These are phyloP conservation scores for Ganoderma meredithae DNA, from an alignment of 1,284 basidiomycete species.

Conservation along the genomic window DNA sequence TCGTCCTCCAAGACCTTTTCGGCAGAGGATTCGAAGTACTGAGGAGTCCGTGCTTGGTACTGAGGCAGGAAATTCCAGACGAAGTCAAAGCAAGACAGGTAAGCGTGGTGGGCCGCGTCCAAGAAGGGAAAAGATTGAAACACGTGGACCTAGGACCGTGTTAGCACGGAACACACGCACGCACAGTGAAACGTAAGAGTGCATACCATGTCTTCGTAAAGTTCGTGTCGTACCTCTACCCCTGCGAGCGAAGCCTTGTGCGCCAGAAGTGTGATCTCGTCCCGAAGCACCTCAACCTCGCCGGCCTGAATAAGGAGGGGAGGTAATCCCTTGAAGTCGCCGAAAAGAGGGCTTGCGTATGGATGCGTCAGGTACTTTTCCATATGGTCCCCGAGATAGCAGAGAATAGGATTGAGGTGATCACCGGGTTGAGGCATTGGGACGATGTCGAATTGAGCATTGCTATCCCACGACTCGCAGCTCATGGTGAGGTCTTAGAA, in stretches of 20 bases:
- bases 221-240: slow-evolving; percentile 89
- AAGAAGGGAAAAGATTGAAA: slow-evolving; percentile 92
- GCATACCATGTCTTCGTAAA: slow-evolving; percentile 93
- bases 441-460: slow-evolving; percentile 84
- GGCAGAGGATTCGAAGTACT: slow-evolving; percentile 58
- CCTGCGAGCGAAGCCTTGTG: slow-evolving; percentile 93
- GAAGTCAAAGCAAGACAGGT: slow-evolving; percentile 80
- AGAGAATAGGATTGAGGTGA: slow-evolving; percentile 92
- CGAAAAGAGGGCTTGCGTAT: slow-evolving; percentile 96
- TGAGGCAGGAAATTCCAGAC: slow-evolving; percentile 67
- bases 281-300: slow-evolving; percentile 92
- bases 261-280: slow-evolving; percentile 92
- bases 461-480: slow-evolving; percentile 97
- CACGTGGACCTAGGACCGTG: slow-evolving; percentile 74
- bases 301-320: slow-evolving; percentile 94
- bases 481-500: slow-evolving; percentile 91
- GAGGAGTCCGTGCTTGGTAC: slow-evolving; percentile 54
- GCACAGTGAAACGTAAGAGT: slow-evolving; percentile 7
- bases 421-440: slow-evolving; percentile 79
- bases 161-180: background rate
- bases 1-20: slow-evolving; percentile 68
- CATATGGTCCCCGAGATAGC: slow-evolving; percentile 91
- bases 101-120: slow-evolving; percentile 74
- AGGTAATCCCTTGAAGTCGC: slow-evolving; percentile 87
- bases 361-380: slow-evolving; percentile 92